These are phyloP conservation scores for Beauveria brongniartii DNA, from an alignment of 2,329 filamentous ascomycete species.

Conservation along the genomic window DNA sequence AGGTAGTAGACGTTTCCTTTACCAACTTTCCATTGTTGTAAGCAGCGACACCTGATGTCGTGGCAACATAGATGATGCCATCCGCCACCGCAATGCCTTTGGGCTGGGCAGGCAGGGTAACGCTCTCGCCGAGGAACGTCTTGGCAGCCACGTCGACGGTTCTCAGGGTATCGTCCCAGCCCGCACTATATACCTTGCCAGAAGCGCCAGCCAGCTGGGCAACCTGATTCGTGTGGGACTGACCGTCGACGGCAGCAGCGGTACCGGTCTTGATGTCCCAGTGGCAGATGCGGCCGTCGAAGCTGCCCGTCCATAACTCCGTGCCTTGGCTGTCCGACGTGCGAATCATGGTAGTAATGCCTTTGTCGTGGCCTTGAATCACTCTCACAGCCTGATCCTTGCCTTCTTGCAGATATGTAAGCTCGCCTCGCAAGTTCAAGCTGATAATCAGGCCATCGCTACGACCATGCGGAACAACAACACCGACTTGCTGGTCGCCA, in stretches of 20 bases:
- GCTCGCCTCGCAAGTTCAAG: constrained; percentile 76
- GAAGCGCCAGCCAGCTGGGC: constrained; percentile 59
- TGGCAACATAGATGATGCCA: constrained; percentile 49
- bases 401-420: constrained; percentile 78
- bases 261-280: constrained; percentile 71
- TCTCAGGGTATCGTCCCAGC: constrained; percentile 89
- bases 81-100: constrained; percentile 58
- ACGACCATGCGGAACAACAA: constrained; percentile 78
- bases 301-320: constrained; percentile 82
- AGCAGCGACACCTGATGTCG: constrained; percentile 41
- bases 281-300: constrained; percentile 76
- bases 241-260: constrained; percentile 67
- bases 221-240: constrained; percentile 79
- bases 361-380: constrained; percentile 85
- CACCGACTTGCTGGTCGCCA: constrained; percentile 84
- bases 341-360: constrained; percentile 63
- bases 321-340: constrained; percentile 43
- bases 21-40: constrained; percentile 55
- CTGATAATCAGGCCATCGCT: constrained; percentile 85
- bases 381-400: constrained; percentile 60
- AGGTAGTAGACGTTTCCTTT: constrained; percentile 50
- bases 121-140: constrained; percentile 62
- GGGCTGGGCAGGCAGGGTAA: constrained; percentile 70
- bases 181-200: constrained; percentile 71
- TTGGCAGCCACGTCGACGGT: constrained; percentile 66